Base-by-base conservation (phyloP, 1,284 basidiomycete species). In the Boletellus deceptivus region DNA sequence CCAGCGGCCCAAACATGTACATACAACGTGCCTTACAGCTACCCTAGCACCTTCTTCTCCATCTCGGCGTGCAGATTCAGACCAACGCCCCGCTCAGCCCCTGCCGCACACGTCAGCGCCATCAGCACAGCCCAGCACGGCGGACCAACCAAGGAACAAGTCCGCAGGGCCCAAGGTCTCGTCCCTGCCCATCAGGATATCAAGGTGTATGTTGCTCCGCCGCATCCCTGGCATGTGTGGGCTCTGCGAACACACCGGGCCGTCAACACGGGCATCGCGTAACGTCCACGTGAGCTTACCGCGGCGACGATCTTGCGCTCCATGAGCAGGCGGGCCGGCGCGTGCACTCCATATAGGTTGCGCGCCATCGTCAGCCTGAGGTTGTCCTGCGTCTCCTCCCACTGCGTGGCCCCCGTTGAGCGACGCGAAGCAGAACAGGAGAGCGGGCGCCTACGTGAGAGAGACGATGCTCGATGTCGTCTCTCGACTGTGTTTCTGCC, bases 381-480 rank as follows among this genome's bases (percentile, higher is more conserved):
- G 68, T 90, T 89, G 67, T 93, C 88, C 68, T 96, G 93, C 6
- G 95, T 95, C 58, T 85, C 85, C 51, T 93, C 86, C 96, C 96
- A 99, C 93, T 97, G 45, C 25, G 34, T 52, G 33, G 31, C 22
- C 39, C 50, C n/a, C n/a, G 13, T 41, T 52, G 42, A 51, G 33
- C 17, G 25, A 35, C 20, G 17, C 3, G 22, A 55, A 43, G 33
- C 36, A 25, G 27, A 31, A 36, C 24, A 39, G 22, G 4, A 1
- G 34, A 10, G 20, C 9, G 14, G 39, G 9, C 8, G 67, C 79
- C 54, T 47, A 91, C 90, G 56, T 82, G 84, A 60, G 86, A 80
- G 20, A 93, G 70, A 33, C 91, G 76, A 17, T 76, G 69, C 64
- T 82, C 80, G 39, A 93, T 63, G 4, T 73, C 71, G 59, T 76